phyloP scores from a whole-genome alignment of 352 stramenopile genomes.

The Pythium folliculosum region DNA sequence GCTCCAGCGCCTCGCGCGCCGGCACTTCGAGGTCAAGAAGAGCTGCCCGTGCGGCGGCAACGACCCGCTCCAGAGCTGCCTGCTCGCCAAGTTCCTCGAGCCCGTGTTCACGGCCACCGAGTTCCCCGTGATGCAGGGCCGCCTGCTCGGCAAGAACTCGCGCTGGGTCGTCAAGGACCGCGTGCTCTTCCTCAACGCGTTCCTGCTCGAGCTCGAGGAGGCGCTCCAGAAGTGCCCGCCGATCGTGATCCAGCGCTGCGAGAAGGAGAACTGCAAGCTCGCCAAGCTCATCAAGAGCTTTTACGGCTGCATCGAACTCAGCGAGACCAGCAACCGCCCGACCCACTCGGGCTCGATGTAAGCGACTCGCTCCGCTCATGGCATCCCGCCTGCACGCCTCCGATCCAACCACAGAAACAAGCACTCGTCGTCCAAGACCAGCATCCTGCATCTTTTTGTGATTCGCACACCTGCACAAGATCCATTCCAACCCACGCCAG shows the following conservation, averaged over 20 bases:
- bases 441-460: conserved; percentile 22
- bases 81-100: conserved; percentile 69
- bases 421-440: conserved; percentile 17
- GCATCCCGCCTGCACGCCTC: not conserved
- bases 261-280: conserved; percentile 36
- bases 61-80: conserved; percentile 45
- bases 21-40: conserved; percentile 60
- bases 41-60: conserved; percentile 58
- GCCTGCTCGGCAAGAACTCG: conserved; percentile 81
- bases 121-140: conserved; percentile 75
- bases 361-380: conserved; percentile 1
- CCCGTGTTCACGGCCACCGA: conserved; percentile 69
- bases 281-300: conserved; percentile 36
- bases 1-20: conserved; percentile 69
- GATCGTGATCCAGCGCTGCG: conserved; percentile 35
- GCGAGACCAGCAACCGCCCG: conserved; percentile 11
- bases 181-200: conserved; percentile 44
- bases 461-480: conserved; percentile 29
- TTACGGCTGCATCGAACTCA: conserved; percentile 55
- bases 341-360: conserved; percentile 60
- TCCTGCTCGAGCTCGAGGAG: conserved; percentile 37
- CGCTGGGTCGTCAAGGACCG: conserved; percentile 48
- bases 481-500: conserved; percentile 16
- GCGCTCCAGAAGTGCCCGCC: conserved; percentile 39
- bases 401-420: conserved; percentile 1